A percentile compares a stretch with the other conserved stretches of the same genome.
Conservation (phyloP, 2,329 filamentous ascomycete genomes). For the Helminthosporium solani region DNA sequence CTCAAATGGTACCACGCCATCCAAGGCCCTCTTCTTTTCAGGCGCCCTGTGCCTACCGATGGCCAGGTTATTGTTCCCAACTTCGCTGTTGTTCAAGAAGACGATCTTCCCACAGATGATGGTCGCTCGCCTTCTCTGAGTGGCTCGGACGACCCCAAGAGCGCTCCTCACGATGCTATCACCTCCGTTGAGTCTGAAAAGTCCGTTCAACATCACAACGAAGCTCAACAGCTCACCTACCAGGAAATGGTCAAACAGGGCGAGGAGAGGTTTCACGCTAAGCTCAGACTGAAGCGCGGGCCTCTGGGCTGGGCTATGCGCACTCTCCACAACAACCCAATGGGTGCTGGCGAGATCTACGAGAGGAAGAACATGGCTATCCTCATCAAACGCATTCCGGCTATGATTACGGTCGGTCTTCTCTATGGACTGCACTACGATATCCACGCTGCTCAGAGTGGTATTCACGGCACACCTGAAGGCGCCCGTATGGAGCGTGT, state of each 20-base stretch:
- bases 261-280: slow-evolving; percentile 60
- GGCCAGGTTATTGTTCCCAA: slow-evolving; percentile 63
- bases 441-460: slow-evolving; percentile 73
- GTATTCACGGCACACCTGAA: slow-evolving; percentile 70
- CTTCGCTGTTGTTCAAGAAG: slow-evolving; percentile 73
- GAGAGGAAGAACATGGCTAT: slow-evolving; percentile 70
- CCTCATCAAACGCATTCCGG: slow-evolving; percentile 65
- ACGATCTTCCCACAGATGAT: slow-evolving; percentile 42
- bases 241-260: slow-evolving; percentile 61
- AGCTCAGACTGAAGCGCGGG: slow-evolving; percentile 62
- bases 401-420: slow-evolving; percentile 60
- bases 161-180: slow-evolving; percentile 18
- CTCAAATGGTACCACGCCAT: slow-evolving; percentile 65
- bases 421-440: slow-evolving; percentile 81
- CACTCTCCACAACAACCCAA: slow-evolving; percentile 69
- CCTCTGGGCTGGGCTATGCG: slow-evolving; percentile 85
- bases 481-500: slow-evolving; percentile 69
- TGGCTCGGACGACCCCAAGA: slow-evolving; percentile 37
- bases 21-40: slow-evolving; percentile 59
- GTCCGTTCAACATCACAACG: slow-evolving; percentile 35
- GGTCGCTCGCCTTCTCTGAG: slow-evolving; percentile 31
- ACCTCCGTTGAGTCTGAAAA: slow-evolving; percentile 38
- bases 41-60: slow-evolving; percentile 56
- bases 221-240: slow-evolving; percentile 59
- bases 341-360: slow-evolving; percentile 72